Percentiles rank a stretch among this genome's conserved stretches.
phyloP scores from a whole-genome alignment of 495 filamentous ascomycete genomes.

The Diplogelasinospora grovesii region DNA sequence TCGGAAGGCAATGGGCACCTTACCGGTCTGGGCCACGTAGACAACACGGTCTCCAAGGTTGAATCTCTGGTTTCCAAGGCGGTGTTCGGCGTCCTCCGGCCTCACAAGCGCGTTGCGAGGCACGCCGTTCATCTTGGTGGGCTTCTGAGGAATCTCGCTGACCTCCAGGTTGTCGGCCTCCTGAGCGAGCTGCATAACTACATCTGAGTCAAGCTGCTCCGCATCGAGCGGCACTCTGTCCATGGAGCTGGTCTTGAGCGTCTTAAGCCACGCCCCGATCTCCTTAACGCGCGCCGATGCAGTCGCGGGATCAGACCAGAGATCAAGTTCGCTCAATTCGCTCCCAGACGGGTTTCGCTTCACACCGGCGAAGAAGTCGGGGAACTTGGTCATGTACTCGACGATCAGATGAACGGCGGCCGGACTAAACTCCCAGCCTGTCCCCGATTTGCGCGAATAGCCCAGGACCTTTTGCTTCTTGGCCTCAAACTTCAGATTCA shows the following conservation, averaged over 20 bases:
- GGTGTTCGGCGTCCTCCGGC: constrained; percentile 85
- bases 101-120: constrained; percentile 84
- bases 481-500: constrained; percentile 95
- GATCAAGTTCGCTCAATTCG: constrained; percentile 62
- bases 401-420: constrained; percentile 73
- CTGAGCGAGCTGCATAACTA: constrained; percentile 72
- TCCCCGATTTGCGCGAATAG: constrained; percentile 76
- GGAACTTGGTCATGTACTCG: constrained; percentile 90
- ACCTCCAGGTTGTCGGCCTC: constrained; percentile 57
- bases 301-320: constrained; percentile 64
- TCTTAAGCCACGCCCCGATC: constrained; percentile 87
- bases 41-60: constrained; percentile 82
- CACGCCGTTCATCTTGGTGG: constrained; percentile 61
- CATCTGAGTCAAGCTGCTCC: constrained; percentile 87
- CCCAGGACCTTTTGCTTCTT: constrained; percentile 94
- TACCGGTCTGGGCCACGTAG: constrained; percentile 87
- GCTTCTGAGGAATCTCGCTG: constrained; percentile 35
- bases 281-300: constrained; percentile 71
- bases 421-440: constrained; percentile 91
- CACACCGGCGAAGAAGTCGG: constrained; percentile 86
- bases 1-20: constrained; percentile 85
- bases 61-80: constrained; percentile 79
- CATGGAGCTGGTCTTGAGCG: constrained; percentile 79
- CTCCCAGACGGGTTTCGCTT: constrained; percentile 52
- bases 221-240: constrained; percentile 92